Evolutionary conservation across 1,139 yeast species (phyloP).

Genomic region (Saccharomyces hybrid): DNA sequence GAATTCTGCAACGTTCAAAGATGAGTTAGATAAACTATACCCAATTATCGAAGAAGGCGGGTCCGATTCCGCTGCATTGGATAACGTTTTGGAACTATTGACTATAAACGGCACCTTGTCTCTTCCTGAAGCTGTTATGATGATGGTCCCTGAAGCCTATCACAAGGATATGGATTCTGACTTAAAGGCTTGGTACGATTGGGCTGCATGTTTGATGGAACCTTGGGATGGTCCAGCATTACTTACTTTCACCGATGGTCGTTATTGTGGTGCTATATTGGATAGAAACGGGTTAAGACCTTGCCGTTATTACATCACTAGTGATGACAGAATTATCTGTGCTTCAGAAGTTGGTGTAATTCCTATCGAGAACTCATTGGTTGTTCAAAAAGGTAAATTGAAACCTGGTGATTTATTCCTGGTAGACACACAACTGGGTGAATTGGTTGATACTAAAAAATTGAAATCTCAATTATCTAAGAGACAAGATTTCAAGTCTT

Average conservation of each 20-base stretch:
- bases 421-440: slow-evolving; percentile 88
- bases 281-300: slow-evolving; percentile 98
- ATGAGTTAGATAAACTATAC: slow-evolving; percentile 79
- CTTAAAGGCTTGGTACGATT: slow-evolving; percentile 90
- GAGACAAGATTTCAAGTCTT: slow-evolving; percentile 84
- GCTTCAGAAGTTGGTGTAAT: slow-evolving; percentile 98
- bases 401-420: slow-evolving; percentile 95
- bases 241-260: slow-evolving; percentile 93
- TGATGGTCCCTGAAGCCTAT: slow-evolving; percentile 98
- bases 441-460: slow-evolving; percentile 88
- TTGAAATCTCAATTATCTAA: slow-evolving; percentile 76
- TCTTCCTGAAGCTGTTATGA: slow-evolving; percentile 94
- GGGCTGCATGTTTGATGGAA: slow-evolving; percentile 99
- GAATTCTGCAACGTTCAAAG: slow-evolving; percentile 82
- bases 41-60: slow-evolving; percentile 99
- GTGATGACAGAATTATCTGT: slow-evolving; percentile 92
- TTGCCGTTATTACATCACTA: slow-evolving; percentile 92
- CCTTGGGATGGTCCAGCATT: slow-evolving; percentile 99
- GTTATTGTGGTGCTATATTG: slow-evolving; percentile 96
- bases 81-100: slow-evolving; percentile 85
- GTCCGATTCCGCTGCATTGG: slow-evolving; percentile 98
- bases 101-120: slow-evolving; percentile 88
- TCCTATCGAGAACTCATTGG: slow-evolving; percentile 74
- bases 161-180: slow-evolving; percentile 93
- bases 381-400: slow-evolving; percentile 85